A percentile compares a stretch with the other conserved stretches of the same genome.
Evolutionary conservation across 805 yeast genomes (phyloP).

Genomic region (Metschnikowia lochheadii): DNA sequence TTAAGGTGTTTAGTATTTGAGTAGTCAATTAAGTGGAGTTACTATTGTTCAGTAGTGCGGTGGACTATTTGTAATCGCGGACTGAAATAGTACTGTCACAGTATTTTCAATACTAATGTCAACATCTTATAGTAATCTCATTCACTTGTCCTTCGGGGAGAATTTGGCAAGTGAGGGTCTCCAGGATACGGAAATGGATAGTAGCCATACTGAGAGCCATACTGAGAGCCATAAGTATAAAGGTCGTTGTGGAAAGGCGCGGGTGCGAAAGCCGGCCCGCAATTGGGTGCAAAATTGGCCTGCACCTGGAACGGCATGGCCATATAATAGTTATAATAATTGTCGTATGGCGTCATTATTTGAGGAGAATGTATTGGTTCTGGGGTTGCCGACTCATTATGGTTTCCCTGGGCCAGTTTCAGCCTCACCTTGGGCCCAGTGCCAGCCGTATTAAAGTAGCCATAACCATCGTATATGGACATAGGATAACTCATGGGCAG

Average conservation of each 20-base stretch:
- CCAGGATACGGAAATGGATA: neutral
- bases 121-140: neutral
- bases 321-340: neutral
- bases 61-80: no score
- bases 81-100: no score
- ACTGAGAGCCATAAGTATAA: neutral
- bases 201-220: neutral
- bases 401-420: neutral
- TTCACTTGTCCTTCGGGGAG: neutral
- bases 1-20: no score
- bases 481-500: neutral
- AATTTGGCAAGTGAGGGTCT: neutral
- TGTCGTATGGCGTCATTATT: neutral
- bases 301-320: conserved; percentile 1
- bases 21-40: no score
- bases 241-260: neutral
- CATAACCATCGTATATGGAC: neutral
- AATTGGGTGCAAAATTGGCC: conserved; percentile 2
- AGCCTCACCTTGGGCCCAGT: neutral
- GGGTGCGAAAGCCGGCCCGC: conserved; percentile 3
- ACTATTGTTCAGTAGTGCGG: no score
- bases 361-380: neutral
- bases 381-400: neutral
- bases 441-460: neutral
- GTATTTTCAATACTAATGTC: no score